Percentiles rank a stretch among this genome's conserved stretches.
These are phyloP conservation scores for Candida dajiaensis DNA, from an alignment of 805 yeast species.

Conservation along the genomic window DNA sequence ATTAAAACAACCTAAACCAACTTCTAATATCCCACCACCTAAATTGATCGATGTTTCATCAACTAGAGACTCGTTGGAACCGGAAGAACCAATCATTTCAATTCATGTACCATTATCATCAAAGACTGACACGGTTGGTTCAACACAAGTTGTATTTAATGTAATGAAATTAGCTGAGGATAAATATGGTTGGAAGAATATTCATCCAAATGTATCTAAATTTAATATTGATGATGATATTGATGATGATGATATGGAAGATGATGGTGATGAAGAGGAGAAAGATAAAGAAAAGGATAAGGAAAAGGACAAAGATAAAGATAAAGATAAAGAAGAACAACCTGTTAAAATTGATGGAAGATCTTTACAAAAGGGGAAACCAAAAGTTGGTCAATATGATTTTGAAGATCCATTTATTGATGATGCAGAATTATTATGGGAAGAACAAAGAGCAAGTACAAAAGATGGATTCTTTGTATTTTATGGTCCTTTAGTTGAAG, in stretches of 20 bases:
- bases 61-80: neutral
- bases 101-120: slow-evolving; percentile 46
- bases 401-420: slow-evolving; percentile 93
- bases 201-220: slow-evolving; percentile 62
- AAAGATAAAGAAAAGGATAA: slow-evolving; percentile 30
- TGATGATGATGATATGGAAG: slow-evolving; percentile 47
- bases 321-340: slow-evolving; percentile 17
- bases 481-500: slow-evolving; percentile 83
- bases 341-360: slow-evolving; percentile 35
- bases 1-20: slow-evolving; percentile 17
- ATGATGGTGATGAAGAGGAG: slow-evolving; percentile 40
- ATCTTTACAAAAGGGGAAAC: slow-evolving; percentile 47
- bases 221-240: slow-evolving; percentile 49
- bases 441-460: slow-evolving; percentile 87
- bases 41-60: slow-evolving; percentile 11
- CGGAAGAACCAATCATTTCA: slow-evolving; percentile 45
- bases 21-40: slow-evolving; percentile 16
- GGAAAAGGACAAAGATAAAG: slow-evolving; percentile 25
- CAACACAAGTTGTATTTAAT: slow-evolving; percentile 62
- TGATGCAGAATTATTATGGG: slow-evolving; percentile 88
- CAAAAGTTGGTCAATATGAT: slow-evolving; percentile 88
- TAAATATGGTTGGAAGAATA: slow-evolving; percentile 71
- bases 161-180: slow-evolving; percentile 73
- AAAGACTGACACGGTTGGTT: slow-evolving; percentile 48
- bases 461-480: slow-evolving; percentile 94